phyloP scores from a whole-genome alignment of 495 filamentous ascomycete genomes.

The Aspergillus bridgeri region DNA sequence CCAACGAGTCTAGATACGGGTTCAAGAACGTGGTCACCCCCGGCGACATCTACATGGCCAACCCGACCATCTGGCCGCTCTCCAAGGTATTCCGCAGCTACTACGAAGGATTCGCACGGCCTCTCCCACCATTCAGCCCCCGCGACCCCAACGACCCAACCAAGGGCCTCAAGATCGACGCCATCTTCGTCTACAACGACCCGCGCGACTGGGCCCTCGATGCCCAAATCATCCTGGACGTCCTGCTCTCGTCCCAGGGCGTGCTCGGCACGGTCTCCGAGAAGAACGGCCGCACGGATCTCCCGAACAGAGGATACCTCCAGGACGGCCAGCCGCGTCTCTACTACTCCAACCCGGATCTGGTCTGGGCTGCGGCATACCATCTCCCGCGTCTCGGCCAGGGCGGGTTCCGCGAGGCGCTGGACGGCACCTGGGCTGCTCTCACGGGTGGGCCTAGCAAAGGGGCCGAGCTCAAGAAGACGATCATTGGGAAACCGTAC shows the following conservation, averaged over 20 bases:
- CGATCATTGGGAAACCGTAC: conserved; percentile 81
- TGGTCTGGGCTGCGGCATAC: conserved; percentile 81
- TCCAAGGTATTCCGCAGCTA: conserved; percentile 54
- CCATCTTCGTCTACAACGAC: conserved; percentile 87
- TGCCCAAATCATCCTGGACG: conserved; percentile 73
- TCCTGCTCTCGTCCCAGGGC: conserved; percentile 71
- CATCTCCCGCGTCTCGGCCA: conserved; percentile 88
- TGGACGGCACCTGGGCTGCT: conserved; percentile 73
- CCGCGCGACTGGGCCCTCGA: conserved; percentile 94
- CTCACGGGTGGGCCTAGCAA: conserved; percentile 58
- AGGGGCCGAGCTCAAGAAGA: conserved; percentile 58
- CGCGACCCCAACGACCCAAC: conserved; percentile 34
- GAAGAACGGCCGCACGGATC: conserved; percentile 47
- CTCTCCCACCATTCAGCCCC: conserved; percentile 43
- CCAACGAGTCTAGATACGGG: conserved; percentile 56
- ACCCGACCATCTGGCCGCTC: conserved; percentile 81
- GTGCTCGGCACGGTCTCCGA: conserved; percentile 72
- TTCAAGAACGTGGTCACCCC: conserved; percentile 83
- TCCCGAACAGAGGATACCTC: conserved; percentile 73
- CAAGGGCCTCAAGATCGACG: conserved; percentile 66
- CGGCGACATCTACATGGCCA: conserved; percentile 71
- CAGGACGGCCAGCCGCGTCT: conserved; percentile 74
- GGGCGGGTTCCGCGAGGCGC: conserved; percentile 80
- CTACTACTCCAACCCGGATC: conserved; percentile 87
- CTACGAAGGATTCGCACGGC: conserved; percentile 59